Base-by-base conservation (phyloP, 2,329 filamentous ascomycete species). In the Penicillium occitanis region DNA sequence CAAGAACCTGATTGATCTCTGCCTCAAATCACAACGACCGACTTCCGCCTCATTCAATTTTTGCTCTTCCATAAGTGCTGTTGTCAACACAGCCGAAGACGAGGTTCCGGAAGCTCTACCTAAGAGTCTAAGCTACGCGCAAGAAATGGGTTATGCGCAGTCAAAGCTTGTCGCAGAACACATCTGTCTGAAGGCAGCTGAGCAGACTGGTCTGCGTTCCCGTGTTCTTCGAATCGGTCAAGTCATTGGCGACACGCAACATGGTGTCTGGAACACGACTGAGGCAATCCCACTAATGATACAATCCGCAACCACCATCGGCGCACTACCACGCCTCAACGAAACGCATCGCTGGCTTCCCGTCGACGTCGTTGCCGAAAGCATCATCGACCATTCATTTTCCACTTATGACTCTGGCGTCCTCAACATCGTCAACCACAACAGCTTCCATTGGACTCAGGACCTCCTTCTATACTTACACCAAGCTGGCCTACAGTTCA, bases 251-350 rank as follows among this genome's bases (percentile, higher is more conserved):
- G 83, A 86, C 68, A 82, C 78, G 0, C 61, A 73, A 1, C 68
- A 75, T n/a, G 85, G 84, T 1, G 70, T 82, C 2, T 86, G 84
- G 85, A 86, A 84, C 68, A 71, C 73, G 3, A 81, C 77, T 0
- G 84, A 86, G 67, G 84, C 83, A 0, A 84, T 86, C 25, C 82
- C 85, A 0, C 70, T 87, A 50, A 81, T 87, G 71, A 73, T 87
- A 0, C 81, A 80, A 40, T 80, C 77, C 1, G 81, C 81, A 0
- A 71, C 72, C 0, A 80, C 82, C 0, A 76, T 82, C 1, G 80
- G 81, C 0, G 74, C 76, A 0, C 73, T 86, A 3, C 84, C 84
- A 2, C 71, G 72, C 10, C 73, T 87, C 1, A 72, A 79, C 2
- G 83, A 85, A 64, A 72, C 72, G n/a, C 70, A 69, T 17, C 73